Conservation (phyloP, 768 basidiomycete genomes). For the Phlegmacium glaucopus region DNA sequence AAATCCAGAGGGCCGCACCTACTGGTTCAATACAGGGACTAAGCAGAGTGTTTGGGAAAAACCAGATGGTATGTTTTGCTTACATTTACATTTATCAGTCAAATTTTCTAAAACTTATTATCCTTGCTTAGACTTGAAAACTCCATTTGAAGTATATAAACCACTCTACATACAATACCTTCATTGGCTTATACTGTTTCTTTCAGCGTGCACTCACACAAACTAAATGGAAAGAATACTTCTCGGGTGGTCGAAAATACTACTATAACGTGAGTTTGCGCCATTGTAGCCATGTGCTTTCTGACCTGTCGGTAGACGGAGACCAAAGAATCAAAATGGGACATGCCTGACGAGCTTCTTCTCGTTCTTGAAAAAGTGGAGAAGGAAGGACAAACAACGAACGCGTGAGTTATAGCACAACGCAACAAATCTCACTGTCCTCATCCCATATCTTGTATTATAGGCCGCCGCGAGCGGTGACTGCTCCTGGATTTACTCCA, state of each 20-base stretch:
- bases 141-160: constrained; percentile 77
- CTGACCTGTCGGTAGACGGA: constrained; percentile 50
- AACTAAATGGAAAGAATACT: constrained; percentile 97
- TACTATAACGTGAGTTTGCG: constrained; percentile 72
- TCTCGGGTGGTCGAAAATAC: constrained; percentile 87
- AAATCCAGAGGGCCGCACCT: constrained; percentile 95
- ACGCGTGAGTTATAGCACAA: constrained; percentile 11
- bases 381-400: constrained; percentile 54
- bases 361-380: constrained; percentile 84
- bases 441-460: constrained; percentile 3
- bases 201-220: constrained; percentile 77
- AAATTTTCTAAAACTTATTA: constrained; percentile 9
- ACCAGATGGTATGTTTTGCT: constrained; percentile 70
- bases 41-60: constrained; percentile 98
- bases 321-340: constrained; percentile 95
- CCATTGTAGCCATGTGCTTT: constrained; percentile 1
- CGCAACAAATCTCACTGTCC: not conserved
- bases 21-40: constrained; percentile 91
- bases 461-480: constrained; percentile 28
- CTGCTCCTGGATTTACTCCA: constrained; percentile 42
- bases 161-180: constrained; percentile 5
- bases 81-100: not conserved
- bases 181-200: constrained; percentile 9
- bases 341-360: constrained; percentile 90
- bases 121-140: constrained; percentile 65